Evolutionary conservation across 208 protist genomes (phyloP), one percentile per base, ranked within the genome.

Genomic region (Trypanosoma avium): DNA sequence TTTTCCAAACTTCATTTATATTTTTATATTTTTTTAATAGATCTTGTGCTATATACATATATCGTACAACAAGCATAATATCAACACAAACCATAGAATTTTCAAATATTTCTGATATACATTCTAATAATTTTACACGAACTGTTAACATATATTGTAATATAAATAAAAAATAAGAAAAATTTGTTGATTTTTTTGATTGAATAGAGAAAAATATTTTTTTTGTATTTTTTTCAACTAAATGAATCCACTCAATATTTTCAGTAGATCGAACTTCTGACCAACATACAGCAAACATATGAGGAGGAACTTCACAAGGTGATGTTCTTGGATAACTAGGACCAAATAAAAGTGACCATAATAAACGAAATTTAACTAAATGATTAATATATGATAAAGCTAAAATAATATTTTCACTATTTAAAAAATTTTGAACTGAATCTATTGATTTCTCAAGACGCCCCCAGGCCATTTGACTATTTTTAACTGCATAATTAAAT

Each of bases 281-380:
- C 84, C 88, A 94, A 58, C 57, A 53, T 19, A 90, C 80, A 56
- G 80, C 82, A 71, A 85, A 89, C 32, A 91, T 70, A 67, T 91
- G 84, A 35, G 79, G 75, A 13, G 88, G 72, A 40, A 59, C 52
- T 17, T 67, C 52, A 30, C 46, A 4, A 8, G 29, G 38, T 17
- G 29, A 52, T 29, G 48, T 26, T 55, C 26, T 33, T 12, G 57
- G 19, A 65, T 89, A 82, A 40, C 74, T 57, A 0, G 59, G 35
- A 12, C 78, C 79, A 61, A 93, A 93, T 5, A 93, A 69, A 54
- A 82, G 70, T n/a, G 61, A 67, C 87, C 87, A 93, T 19, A 88
- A 52, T 53, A 45, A 48, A 43, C 71, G 58, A 47, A 90, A 93
- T 50, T 72, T 71, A 10, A 26, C 26, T 3, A 93, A 61, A 52